Percentiles rank a stretch among this genome's conserved stretches.
phyloP scores from a whole-genome alignment of 352 stramenopile genomes.

The Pythium oligandrum region DNA sequence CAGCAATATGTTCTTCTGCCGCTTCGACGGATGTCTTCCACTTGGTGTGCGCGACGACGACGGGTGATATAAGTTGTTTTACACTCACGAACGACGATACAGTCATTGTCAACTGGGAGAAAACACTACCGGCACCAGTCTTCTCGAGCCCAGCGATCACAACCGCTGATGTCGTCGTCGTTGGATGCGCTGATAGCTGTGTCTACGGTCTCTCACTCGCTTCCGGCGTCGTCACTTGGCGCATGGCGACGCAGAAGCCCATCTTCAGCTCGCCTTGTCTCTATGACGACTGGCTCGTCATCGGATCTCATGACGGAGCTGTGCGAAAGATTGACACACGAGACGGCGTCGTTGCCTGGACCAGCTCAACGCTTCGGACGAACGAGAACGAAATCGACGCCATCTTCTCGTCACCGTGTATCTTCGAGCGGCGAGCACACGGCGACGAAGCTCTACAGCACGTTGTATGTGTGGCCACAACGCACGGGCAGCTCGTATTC shows the following conservation, averaged over 20 bases:
- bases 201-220: slow-evolving; percentile 33
- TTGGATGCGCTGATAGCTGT: slow-evolving; percentile 42
- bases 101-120: background rate
- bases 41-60: slow-evolving; percentile 39
- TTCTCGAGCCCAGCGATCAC: slow-evolving; percentile 34
- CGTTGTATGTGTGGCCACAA: slow-evolving; percentile 37
- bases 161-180: slow-evolving; percentile 25
- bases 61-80: slow-evolving; percentile 9
- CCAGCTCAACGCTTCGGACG: slow-evolving; percentile 9
- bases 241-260: slow-evolving; percentile 33
- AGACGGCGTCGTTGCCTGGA: slow-evolving; percentile 32
- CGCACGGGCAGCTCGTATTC: slow-evolving; percentile 29
- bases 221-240: slow-evolving; percentile 28
- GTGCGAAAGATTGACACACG: slow-evolving; percentile 31
- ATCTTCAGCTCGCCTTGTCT: slow-evolving; percentile 59
- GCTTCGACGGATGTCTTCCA: too few species aligned
- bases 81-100: too few species aligned
- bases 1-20: slow-evolving; percentile 21
- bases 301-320: slow-evolving; percentile 52
- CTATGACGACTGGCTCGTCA: slow-evolving; percentile 22
- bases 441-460: background rate
- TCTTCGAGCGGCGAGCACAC: slow-evolving; percentile 14
- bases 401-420: slow-evolving; percentile 42
- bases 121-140: slow-evolving; percentile 34
- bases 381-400: slow-evolving; percentile 3